A percentile compares a stretch with the other conserved stretches of the same genome.
phyloP scores from a whole-genome alignment of 2,329 filamentous ascomycete genomes.

The Hortaea sp. region DNA sequence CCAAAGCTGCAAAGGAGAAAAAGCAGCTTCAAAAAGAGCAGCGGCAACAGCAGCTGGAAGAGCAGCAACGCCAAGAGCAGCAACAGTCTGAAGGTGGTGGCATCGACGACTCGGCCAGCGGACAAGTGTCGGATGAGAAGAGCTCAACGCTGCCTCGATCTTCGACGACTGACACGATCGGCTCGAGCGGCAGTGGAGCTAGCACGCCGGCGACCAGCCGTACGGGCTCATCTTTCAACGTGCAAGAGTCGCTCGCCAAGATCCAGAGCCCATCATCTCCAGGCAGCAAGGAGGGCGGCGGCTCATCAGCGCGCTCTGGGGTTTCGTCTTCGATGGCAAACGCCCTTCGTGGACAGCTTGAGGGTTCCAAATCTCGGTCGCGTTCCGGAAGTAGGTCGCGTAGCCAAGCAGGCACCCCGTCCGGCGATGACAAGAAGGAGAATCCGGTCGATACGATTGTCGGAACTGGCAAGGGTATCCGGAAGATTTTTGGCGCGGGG shows the following conservation, averaged over 20 bases:
- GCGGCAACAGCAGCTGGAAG: not conserved
- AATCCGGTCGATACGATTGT: slow-evolving; percentile 17
- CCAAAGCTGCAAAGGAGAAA: slow-evolving; percentile 14
- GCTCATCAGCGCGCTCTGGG: not conserved
- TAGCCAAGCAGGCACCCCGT: not conserved
- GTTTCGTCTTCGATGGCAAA: slow-evolving; percentile 14
- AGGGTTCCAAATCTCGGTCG: slow-evolving; percentile 8
- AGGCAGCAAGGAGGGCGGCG: not conserved
- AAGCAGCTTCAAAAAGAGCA: not conserved
- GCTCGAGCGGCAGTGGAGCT: not conserved
- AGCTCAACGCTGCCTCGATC: not conserved
- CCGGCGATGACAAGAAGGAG: slow-evolving; percentile 3
- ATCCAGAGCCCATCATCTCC: slow-evolving; percentile 10
- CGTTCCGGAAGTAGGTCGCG: slow-evolving; percentile 13
- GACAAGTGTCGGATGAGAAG: not conserved
- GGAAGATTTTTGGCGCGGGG: slow-evolving; percentile 27
- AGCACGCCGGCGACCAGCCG: slow-evolving; percentile 11
- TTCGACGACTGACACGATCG: not conserved
- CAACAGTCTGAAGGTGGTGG: not conserved
- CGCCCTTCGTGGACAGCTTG: slow-evolving; percentile 14
- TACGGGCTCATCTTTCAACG: slow-evolving; percentile 19
- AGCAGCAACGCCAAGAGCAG: not conserved
- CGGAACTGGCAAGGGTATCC: slow-evolving; percentile 26
- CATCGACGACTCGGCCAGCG: slow-evolving; percentile 1
- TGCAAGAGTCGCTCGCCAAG: slow-evolving; percentile 20